Evolutionary conservation across 257 asterid genomes (phyloP).

Genomic region (Solanum piurae): DNA sequence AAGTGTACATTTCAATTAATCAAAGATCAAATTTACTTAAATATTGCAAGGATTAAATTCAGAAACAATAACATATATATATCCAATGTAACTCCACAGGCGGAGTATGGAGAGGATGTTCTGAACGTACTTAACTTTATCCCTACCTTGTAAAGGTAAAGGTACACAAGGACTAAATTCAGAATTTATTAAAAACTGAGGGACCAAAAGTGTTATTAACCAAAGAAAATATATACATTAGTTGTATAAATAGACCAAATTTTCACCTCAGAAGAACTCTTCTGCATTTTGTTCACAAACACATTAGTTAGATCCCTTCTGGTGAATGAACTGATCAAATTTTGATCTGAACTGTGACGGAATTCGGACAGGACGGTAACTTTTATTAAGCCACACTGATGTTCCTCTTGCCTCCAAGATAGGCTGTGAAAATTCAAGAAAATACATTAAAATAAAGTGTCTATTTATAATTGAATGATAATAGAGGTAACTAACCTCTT

Average conservation of each 20-base stretch:
- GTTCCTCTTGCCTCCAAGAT: constrained; percentile 70
- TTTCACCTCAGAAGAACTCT: background rate
- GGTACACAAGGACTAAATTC: no score
- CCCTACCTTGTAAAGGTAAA: background rate
- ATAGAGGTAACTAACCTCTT: constrained; percentile 35
- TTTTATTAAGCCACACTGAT: constrained; percentile 79
- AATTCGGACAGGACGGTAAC: constrained; percentile 71
- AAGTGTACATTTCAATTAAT: background rate
- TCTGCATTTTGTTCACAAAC: background rate
- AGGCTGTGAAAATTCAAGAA: constrained; percentile 28
- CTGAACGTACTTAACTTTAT: background rate
- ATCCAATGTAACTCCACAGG: no score
- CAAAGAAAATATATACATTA: no score
- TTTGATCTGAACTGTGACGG: constrained; percentile 59
- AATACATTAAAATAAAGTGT: background rate
- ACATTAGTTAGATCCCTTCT: constrained; percentile 25
- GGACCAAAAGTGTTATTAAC: background rate
- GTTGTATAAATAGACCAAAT: background rate
- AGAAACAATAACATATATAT: background rate
- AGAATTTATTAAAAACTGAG: background rate
- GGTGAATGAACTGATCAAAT: constrained; percentile 42
- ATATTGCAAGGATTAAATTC: background rate
- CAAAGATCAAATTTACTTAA: background rate
- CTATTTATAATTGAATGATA: background rate
- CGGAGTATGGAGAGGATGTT: no score